Conservation (phyloP, 257 asterid genomes). For the Handroanthus guayacan region DNA sequence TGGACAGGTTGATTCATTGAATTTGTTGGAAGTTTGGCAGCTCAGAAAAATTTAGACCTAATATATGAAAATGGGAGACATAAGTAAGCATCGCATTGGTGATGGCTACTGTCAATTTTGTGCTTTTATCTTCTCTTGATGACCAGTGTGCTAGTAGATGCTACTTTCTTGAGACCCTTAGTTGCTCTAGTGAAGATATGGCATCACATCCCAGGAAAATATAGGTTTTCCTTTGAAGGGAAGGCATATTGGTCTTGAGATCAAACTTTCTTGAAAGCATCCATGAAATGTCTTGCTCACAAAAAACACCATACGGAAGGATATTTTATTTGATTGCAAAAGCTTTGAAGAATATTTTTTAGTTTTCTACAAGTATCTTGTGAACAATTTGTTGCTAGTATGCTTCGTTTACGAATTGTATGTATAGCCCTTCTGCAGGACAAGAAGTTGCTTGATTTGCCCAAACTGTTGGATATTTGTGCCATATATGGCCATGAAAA, state of each 20-base stretch:
- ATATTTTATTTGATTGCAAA: slow-evolving; percentile 20
- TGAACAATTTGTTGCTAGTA: slow-evolving; percentile 27
- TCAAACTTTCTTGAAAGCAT: no score
- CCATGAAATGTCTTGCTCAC: no score
- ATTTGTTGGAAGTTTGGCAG: no score
- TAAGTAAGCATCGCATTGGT: slow-evolving; percentile 5
- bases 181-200: neutral
- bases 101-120: neutral
- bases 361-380: slow-evolving; percentile 5
- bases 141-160: neutral
- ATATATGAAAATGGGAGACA: neutral
- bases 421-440: slow-evolving; percentile 95
- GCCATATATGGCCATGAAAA: slow-evolving; percentile 88
- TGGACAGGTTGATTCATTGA: no score
- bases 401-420: slow-evolving; percentile 54
- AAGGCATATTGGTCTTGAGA: no score
- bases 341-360: slow-evolving; percentile 24
- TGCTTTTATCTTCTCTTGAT: neutral
- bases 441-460: slow-evolving; percentile 85
- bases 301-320: neutral
- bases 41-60: no score
- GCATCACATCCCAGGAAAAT: neutral
- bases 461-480: slow-evolving; percentile 85
- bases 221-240: no score
- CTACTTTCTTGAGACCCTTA: neutral